Conservation (phyloP, 257 asterid genomes). For the Petunia axillaris region DNA sequence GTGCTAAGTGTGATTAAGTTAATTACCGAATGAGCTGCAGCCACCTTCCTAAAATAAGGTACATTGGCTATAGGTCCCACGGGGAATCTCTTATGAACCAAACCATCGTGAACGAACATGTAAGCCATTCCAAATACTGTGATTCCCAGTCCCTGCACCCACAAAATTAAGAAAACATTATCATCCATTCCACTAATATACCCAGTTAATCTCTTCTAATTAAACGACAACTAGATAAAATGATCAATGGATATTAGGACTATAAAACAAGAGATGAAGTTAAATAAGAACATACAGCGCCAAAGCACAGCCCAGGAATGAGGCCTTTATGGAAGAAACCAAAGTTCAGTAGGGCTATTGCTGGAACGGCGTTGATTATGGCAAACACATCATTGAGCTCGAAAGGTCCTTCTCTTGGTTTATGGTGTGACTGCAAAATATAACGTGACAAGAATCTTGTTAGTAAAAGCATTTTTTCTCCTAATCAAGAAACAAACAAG, state of each 20-base stretch:
- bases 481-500: not conserved
- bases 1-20: not conserved
- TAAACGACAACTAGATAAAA: no score
- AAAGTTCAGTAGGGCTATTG: conserved; percentile 82
- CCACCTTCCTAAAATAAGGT: conserved; percentile 83
- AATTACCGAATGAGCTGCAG: conserved; percentile 91
- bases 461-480: not conserved
- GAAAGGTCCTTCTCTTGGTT: conserved; percentile 95
- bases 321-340: conserved; percentile 94
- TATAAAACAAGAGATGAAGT: not conserved
- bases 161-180: no score
- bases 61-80: conserved; percentile 98
- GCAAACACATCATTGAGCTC: conserved; percentile 96
- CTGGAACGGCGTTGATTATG: conserved; percentile 87
- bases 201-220: not conserved
- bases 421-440: conserved; percentile 86
- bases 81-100: conserved; percentile 91
- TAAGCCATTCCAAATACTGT: conserved; percentile 97
- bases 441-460: not conserved
- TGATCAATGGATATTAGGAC: not conserved
- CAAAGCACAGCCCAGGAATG: conserved; percentile 93
- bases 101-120: conserved; percentile 99
- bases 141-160: conserved; percentile 85
- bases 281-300: conserved; percentile 66
- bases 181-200: no score